Evolutionary conservation across 805 yeast species (phyloP).

Genomic region (Wickerhamomyces mucosus): DNA sequence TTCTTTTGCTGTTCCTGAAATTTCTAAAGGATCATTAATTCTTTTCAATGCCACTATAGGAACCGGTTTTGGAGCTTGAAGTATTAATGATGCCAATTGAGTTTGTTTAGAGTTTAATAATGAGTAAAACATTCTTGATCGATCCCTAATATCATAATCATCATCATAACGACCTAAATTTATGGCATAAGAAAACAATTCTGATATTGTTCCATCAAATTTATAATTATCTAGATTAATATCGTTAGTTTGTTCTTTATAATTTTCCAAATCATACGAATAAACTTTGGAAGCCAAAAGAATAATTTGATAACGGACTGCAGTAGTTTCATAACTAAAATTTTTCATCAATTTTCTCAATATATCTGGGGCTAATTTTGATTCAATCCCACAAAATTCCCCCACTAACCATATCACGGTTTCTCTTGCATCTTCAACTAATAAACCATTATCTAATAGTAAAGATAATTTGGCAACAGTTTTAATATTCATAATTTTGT

Average conservation of each 20-base stretch:
- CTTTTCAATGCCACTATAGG: conserved; percentile 29
- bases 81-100: conserved; percentile 56
- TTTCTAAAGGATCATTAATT: conserved; percentile 11
- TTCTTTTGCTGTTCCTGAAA: conserved; percentile 8
- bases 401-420: conserved; percentile 89
- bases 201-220: conserved; percentile 26
- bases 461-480: conserved; percentile 44
- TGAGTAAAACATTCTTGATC: conserved; percentile 65
- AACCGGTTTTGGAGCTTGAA: conserved; percentile 70
- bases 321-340: conserved; percentile 45
- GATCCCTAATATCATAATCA: conserved; percentile 70
- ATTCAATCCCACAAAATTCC: conserved; percentile 47
- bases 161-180: conserved; percentile 66
- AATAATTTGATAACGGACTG: conserved; percentile 62
- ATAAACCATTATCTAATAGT: conserved; percentile 18
- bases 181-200: conserved; percentile 52
- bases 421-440: conserved; percentile 52
- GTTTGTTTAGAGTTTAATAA: conserved; percentile 43
- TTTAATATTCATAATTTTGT: conserved; percentile 41
- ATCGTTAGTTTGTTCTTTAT: conserved; percentile 19
- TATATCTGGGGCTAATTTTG: conserved; percentile 63
- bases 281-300: conserved; percentile 66
- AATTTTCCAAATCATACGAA: conserved; percentile 41
- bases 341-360: conserved; percentile 45
- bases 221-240: conserved; percentile 21